phyloP scores from a whole-genome alignment of 1,284 basidiomycete genomes.

The Rhodotorula glutinis region DNA sequence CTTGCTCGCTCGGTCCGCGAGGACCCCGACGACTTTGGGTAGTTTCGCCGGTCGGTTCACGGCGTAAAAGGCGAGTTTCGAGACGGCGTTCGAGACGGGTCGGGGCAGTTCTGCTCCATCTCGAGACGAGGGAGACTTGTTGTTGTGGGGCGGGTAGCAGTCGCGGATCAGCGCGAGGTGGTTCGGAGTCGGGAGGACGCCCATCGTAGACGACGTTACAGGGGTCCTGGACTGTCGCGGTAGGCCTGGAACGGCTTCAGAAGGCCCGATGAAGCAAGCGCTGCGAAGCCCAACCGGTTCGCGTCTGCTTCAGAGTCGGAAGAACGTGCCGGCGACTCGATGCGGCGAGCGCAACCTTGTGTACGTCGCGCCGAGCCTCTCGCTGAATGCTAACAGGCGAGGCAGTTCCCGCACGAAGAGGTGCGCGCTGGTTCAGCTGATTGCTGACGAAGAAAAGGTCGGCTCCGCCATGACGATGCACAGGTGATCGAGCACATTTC shows the following conservation, averaged over 20 bases:
- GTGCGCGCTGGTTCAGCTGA: too few species aligned
- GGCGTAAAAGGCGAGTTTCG: slow-evolving; percentile 87
- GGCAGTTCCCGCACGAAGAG: too few species aligned
- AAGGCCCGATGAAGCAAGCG: not conserved
- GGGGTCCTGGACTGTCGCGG: not conserved
- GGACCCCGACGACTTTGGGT: slow-evolving; percentile 74
- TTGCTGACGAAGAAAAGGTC: too few species aligned
- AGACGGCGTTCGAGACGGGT: slow-evolving; percentile 85
- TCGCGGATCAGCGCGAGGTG: slow-evolving; percentile 81
- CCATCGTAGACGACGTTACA: slow-evolving; percentile 10
- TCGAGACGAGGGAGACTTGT: slow-evolving; percentile 3
- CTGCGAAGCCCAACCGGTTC: too few species aligned
- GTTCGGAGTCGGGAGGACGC: slow-evolving; percentile 62
- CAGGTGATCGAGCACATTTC: too few species aligned
- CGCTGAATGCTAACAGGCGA: too few species aligned
- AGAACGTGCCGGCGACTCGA: too few species aligned
- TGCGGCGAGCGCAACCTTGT: too few species aligned
- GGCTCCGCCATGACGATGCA: too few species aligned
- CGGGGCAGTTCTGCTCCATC: slow-evolving; percentile 58
- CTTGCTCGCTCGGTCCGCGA: slow-evolving; percentile 74
- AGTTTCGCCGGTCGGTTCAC: slow-evolving; percentile 86
- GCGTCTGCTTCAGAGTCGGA: too few species aligned
- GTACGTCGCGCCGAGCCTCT: too few species aligned
- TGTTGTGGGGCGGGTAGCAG: slow-evolving; percentile 67
- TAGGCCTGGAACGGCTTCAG: too few species aligned